Evolutionary conservation across 352 stramenopile species (phyloP).

Genomic region (Phytophthora kernoviae): DNA sequence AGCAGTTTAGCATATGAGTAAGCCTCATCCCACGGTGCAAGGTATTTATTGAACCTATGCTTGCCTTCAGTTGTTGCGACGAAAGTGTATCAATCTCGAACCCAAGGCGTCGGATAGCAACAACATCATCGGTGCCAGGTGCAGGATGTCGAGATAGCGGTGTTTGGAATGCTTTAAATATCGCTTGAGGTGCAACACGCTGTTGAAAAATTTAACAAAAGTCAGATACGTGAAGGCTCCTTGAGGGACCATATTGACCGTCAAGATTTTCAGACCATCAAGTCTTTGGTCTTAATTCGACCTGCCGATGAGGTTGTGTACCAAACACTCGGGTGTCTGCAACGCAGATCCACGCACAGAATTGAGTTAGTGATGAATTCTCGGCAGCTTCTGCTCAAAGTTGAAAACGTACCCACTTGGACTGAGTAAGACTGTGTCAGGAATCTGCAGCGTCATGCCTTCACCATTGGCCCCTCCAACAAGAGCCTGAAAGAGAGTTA

Average conservation of each 20-base stretch:
- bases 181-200: constrained; percentile 45
- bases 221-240: too few relatives aligned
- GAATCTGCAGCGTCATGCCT: constrained; percentile 45
- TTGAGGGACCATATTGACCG: too few relatives aligned
- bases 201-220: constrained; percentile 14
- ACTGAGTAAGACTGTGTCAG: constrained; percentile 65
- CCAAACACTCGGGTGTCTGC: constrained; percentile 63
- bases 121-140: constrained; percentile 3
- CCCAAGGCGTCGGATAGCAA: constrained; percentile 39
- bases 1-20: constrained; percentile 1
- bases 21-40: too few relatives aligned
- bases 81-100: constrained; percentile 38
- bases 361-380: constrained; percentile 10
- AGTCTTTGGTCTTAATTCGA: constrained; percentile 42
- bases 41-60: not conserved
- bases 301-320: constrained; percentile 55
- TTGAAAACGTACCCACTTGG: constrained; percentile 48
- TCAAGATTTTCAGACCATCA: constrained; percentile 32
- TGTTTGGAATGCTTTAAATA: constrained; percentile 37
- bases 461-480: constrained; percentile 25
- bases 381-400: too few relatives aligned
- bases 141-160: constrained; percentile 1
- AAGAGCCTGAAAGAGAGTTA: constrained; percentile 61
- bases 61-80: constrained; percentile 41
- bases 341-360: constrained; percentile 2